Percentiles rank a stretch among this genome's conserved stretches.
Evolutionary conservation across 352 stramenopile genomes (phyloP).

Genomic region (Stephanocyclus meneghinianus): DNA sequence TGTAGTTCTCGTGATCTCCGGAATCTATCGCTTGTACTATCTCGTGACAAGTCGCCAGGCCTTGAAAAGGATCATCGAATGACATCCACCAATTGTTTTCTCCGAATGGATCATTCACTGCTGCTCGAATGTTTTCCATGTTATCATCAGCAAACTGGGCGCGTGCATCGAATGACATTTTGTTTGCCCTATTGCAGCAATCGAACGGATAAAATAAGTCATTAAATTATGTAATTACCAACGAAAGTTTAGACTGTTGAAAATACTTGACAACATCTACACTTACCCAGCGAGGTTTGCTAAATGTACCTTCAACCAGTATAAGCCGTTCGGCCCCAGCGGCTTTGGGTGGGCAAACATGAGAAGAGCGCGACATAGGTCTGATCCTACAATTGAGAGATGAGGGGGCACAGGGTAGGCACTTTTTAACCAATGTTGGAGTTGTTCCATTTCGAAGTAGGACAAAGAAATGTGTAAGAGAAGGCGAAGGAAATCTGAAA

Average conservation of each 20-base stretch:
- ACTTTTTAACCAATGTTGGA: not conserved
- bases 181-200: slow-evolving; percentile 72
- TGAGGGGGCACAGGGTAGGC: slow-evolving; percentile 98
- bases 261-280: not conserved
- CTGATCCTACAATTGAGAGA: slow-evolving; percentile 97
- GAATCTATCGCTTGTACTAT: slow-evolving; percentile 91
- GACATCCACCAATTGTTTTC: slow-evolving; percentile 92
- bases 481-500: too few species aligned
- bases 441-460: too few species aligned
- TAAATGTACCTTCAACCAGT: slow-evolving; percentile 98
- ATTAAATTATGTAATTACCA: slow-evolving; percentile 15
- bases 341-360: slow-evolving; percentile 93
- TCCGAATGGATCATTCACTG: slow-evolving; percentile 88
- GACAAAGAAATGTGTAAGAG: too few species aligned
- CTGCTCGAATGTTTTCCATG: slow-evolving; percentile 90
- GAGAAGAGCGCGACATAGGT: slow-evolving; percentile 96
- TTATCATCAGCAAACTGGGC: slow-evolving; percentile 92
- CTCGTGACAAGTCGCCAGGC: slow-evolving; percentile 95
- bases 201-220: not conserved
- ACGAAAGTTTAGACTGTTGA: slow-evolving; percentile 5
- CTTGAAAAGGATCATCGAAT: slow-evolving; percentile 97
- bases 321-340: slow-evolving; percentile 91
- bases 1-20: slow-evolving; percentile 91
- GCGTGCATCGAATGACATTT: slow-evolving; percentile 96
- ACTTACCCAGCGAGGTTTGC: slow-evolving; percentile 86